phyloP scores from a whole-genome alignment of 2,329 filamentous ascomycete species.

The Cytospora schulzeri region DNA sequence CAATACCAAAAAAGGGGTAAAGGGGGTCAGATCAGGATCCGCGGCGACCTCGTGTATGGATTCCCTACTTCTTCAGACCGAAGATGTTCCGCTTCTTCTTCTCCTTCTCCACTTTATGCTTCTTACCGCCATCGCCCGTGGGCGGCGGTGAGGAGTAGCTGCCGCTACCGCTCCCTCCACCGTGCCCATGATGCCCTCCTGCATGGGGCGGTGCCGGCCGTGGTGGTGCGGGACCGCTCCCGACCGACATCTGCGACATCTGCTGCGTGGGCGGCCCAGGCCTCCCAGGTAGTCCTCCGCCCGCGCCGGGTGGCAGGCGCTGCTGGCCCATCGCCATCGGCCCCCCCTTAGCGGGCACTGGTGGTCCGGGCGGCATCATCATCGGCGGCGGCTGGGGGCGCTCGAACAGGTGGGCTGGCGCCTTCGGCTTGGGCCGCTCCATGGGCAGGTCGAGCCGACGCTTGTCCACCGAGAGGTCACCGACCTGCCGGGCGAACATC shows the following conservation, averaged over 20 bases:
- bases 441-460: slow-evolving; percentile 77
- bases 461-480: slow-evolving; percentile 75
- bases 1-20: neutral
- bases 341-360: slow-evolving; percentile 32
- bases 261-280: slow-evolving; percentile 53
- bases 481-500: slow-evolving; percentile 80
- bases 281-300: slow-evolving; percentile 41
- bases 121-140: slow-evolving; percentile 37
- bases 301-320: slow-evolving; percentile 33
- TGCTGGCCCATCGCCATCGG: slow-evolving; percentile 35
- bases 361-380: slow-evolving; percentile 36
- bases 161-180: slow-evolving; percentile 33
- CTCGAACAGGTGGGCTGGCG: slow-evolving; percentile 85
- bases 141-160: slow-evolving; percentile 31
- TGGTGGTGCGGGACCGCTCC: slow-evolving; percentile 29
- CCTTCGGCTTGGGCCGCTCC: slow-evolving; percentile 77
- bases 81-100: slow-evolving; percentile 65
- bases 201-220: slow-evolving; percentile 33
- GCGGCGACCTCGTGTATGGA: slow-evolving; percentile 1
- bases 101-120: slow-evolving; percentile 55
- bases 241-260: slow-evolving; percentile 59
- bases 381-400: slow-evolving; percentile 60
- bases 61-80: slow-evolving; percentile 58
- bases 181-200: neutral
- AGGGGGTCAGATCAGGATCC: neutral